phyloP scores from a whole-genome alignment of 2,329 filamentous ascomycete species.

The Septoria linicola region DNA sequence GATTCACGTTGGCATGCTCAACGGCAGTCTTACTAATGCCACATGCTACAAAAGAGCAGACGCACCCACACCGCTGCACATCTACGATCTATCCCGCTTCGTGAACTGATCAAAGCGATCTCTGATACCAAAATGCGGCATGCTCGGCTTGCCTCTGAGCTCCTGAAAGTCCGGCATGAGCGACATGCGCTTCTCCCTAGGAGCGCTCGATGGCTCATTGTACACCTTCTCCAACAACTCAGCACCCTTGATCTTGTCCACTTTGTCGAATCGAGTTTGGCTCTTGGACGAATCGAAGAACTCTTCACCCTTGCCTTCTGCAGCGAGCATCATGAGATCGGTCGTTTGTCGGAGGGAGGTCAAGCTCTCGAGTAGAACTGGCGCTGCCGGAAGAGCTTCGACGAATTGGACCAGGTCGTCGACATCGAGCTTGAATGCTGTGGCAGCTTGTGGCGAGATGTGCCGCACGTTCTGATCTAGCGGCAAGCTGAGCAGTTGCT shows the following conservation, averaged over 20 bases:
- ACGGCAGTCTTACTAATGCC: too few species aligned
- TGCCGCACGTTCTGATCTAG: slow-evolving; percentile 74
- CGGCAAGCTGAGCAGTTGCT: slow-evolving; percentile 58
- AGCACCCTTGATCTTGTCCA: slow-evolving; percentile 87
- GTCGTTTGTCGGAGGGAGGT: slow-evolving; percentile 94
- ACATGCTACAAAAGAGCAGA: background rate
- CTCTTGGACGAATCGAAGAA: slow-evolving; percentile 89
- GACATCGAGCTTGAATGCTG: slow-evolving; percentile 78
- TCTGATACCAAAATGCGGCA: slow-evolving; percentile 28
- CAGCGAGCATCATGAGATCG: slow-evolving; percentile 68
- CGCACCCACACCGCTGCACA: background rate
- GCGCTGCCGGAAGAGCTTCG: slow-evolving; percentile 72
- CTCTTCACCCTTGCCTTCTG: slow-evolving; percentile 80
- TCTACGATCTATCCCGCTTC: slow-evolving; percentile 27
- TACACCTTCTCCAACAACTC: slow-evolving; percentile 79
- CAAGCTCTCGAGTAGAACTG: slow-evolving; percentile 83
- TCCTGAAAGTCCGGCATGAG: slow-evolving; percentile 27
- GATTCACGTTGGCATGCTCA: too few species aligned
- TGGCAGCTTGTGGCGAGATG: slow-evolving; percentile 84
- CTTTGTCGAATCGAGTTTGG: slow-evolving; percentile 91
- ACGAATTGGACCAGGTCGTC: slow-evolving; percentile 84
- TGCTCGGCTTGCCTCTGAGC: slow-evolving; percentile 29
- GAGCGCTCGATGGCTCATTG: slow-evolving; percentile 13
- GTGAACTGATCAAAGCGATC: slow-evolving; percentile 28
- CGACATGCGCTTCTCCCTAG: slow-evolving; percentile 22